Conservation (phyloP, 2,329 filamentous ascomycete genomes). For the Ramularia endophylla region DNA sequence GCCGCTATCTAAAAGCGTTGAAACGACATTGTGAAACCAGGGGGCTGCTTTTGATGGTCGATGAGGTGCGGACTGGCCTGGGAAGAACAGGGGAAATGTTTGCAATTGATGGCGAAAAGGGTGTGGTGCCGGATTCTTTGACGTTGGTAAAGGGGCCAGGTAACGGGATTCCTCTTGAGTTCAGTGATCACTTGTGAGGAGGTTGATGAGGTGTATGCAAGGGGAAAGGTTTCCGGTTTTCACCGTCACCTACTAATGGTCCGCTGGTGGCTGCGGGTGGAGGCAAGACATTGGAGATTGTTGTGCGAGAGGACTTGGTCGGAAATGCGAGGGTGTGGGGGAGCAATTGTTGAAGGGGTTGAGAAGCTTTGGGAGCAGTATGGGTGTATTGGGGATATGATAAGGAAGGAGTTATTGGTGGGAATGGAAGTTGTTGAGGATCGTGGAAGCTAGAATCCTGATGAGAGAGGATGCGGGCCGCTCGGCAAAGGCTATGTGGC, state of each 20-base stretch:
- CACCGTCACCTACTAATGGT: constrained; percentile 29
- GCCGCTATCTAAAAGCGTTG: constrained; percentile 53
- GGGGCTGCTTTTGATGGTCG: constrained; percentile 53
- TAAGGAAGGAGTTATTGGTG: constrained; percentile 27
- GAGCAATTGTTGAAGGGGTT: constrained; percentile 21
- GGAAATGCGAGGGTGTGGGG: constrained; percentile 15
- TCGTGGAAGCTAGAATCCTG: constrained; percentile 16
- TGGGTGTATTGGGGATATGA: constrained; percentile 29
- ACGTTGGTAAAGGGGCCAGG: constrained; percentile 26
- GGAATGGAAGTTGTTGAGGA: constrained; percentile 29
- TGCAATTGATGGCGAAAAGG: constrained; percentile 52
- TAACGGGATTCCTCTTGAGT: constrained; percentile 20
- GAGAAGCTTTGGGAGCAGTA: constrained; percentile 20
- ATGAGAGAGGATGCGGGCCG: neutral
- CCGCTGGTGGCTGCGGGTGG: constrained; percentile 27
- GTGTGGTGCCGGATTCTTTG: constrained; percentile 46
- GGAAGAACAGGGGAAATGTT: constrained; percentile 55
- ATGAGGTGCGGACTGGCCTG: constrained; percentile 56
- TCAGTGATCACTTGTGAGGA: constrained; percentile 18
- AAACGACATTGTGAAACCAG: constrained; percentile 50
- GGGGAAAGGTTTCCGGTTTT: constrained; percentile 17
- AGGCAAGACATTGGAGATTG: constrained; percentile 28
- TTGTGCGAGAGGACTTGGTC: constrained; percentile 24
- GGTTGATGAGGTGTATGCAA: constrained; percentile 12
- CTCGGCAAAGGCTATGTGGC: neutral